Evolutionary conservation across 2,329 filamentous ascomycete genomes (phyloP), one percentile per base, ranked within the genome.

Genomic region (Tolypocladium capitatum): DNA sequence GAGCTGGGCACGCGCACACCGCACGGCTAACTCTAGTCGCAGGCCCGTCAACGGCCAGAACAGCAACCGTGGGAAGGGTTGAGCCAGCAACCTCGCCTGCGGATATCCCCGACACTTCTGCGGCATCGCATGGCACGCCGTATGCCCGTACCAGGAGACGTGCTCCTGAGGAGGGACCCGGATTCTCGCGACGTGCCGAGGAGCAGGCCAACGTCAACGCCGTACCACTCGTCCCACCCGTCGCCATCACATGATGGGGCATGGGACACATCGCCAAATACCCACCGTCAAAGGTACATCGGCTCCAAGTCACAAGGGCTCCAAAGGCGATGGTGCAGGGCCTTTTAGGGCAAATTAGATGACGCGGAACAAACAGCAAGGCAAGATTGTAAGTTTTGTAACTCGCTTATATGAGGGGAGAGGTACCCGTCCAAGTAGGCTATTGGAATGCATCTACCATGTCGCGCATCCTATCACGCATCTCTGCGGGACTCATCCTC

Each of bases 381-480:
- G 13, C 38, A 30, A 28, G 9, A 18, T 30, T 42, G 27, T 9
- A 30, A 18, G 14, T 30, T 8, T 30, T 42, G 27, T 9, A 30
- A 18, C 24, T 30, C 14, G 38, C 9, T 28, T 30, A 28, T 42
- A 18, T 7, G 24, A 42, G 38, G 16, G 38, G 24, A 18, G 24
- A 30, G 33, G 9, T 18, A 42, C 38, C 24, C 43, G 43, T 45
- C 43, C 16, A 45, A 33, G 30, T 38, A 46, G 45, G 33, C 56
- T 68, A 78, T 55, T 73, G 61, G 55, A 75, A 78, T 45, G 65
- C 64, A 48, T 70, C 68, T 49, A 69, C 69, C 62, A 70, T 71
- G 36, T 60, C 55, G 53, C 63, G 66, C 56, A 80, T 67, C 55
- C 67, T 64, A 31, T 64, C 59, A 16, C 71, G 65, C 47, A 78